A percentile compares a stretch with the other conserved stretches of the same genome.
Evolutionary conservation across 306 rosid species (phyloP).

Genomic region (Begonia fuchsioides): DNA sequence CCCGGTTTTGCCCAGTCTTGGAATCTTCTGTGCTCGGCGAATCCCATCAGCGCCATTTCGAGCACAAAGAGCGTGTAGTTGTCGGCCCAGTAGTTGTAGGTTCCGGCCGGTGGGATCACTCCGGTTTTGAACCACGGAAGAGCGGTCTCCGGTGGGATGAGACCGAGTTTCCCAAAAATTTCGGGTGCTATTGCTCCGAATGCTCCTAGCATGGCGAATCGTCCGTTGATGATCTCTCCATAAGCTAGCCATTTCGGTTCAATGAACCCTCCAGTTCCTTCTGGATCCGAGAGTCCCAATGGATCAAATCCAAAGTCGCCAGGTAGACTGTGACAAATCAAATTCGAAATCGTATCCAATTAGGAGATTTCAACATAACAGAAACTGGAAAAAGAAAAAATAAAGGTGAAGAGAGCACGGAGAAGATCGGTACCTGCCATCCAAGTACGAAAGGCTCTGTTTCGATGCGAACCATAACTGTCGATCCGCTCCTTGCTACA

Average conservation of each 20-base stretch:
- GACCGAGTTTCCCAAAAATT: constrained; percentile 53
- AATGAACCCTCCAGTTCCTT: constrained; percentile 93
- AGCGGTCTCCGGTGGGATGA: constrained; percentile 78
- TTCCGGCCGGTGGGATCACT: constrained; percentile 85
- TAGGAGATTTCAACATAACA: too few species aligned
- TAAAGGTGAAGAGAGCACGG: not conserved
- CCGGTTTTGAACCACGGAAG: constrained; percentile 96
- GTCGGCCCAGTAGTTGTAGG: constrained; percentile 92
- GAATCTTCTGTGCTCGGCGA: constrained; percentile 86
- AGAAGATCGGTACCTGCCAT: constrained; percentile 56
- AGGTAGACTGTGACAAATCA: constrained; percentile 39
- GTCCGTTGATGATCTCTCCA: constrained; percentile 81
- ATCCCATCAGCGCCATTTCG: constrained; percentile 78
- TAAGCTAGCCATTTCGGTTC: constrained; percentile 94
- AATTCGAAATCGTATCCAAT: not conserved
- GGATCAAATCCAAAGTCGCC: constrained; percentile 96
- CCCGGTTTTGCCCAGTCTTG: constrained; percentile 88
- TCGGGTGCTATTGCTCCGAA: constrained; percentile 82
- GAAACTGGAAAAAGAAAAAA: too few species aligned
- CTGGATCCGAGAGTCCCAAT: constrained; percentile 87
- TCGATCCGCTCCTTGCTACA: constrained; percentile 85
- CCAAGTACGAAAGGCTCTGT: constrained; percentile 91
- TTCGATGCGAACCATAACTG: constrained; percentile 95
- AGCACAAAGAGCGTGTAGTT: constrained; percentile 70
- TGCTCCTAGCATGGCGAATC: constrained; percentile 83